These are phyloP conservation scores for Spathaspora sp. DNA, from an alignment of 805 yeast species.

Conservation along the genomic window DNA sequence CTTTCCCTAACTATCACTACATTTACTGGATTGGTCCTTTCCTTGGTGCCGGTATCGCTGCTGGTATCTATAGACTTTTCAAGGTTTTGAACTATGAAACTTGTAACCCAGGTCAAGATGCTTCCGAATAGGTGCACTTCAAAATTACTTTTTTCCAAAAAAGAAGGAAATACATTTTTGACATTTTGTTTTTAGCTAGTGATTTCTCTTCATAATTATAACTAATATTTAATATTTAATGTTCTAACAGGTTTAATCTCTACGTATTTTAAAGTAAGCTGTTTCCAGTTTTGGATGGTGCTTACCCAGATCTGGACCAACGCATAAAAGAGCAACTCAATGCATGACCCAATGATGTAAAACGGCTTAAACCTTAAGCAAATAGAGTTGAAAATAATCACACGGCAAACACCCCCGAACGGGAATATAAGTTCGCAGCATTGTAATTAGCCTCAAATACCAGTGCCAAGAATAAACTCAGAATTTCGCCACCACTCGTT, in stretches of 20 bases:
- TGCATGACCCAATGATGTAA: no score
- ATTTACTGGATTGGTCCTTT: slow-evolving; percentile 91
- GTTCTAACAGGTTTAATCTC: background rate
- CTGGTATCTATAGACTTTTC: slow-evolving; percentile 63
- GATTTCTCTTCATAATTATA: background rate
- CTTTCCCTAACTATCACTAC: slow-evolving; percentile 85
- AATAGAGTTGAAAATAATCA: no score
- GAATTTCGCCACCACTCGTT: no score
- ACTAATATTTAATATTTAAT: background rate
- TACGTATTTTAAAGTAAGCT: no score
- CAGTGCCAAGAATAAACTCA: no score
- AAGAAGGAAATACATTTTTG: background rate
- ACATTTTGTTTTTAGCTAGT: background rate
- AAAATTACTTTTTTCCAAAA: background rate
- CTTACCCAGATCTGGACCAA: background rate
- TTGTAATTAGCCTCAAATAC: no score
- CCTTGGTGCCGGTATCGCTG: slow-evolving; percentile 65
- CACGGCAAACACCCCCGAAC: no score
- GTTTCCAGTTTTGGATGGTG: no score
- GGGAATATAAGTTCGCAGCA: no score
- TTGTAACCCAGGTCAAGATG: slow-evolving; percentile 64
- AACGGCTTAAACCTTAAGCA: no score
- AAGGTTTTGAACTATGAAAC: slow-evolving; percentile 61
- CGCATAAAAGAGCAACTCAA: no score
- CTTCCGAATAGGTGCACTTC: slow-evolving; percentile 32